Percentiles rank a stretch among this genome's conserved stretches.
These are phyloP conservation scores for Penicillium psychrosexuale DNA, from an alignment of 2,329 filamentous ascomycete species.

Conservation along the genomic window DNA sequence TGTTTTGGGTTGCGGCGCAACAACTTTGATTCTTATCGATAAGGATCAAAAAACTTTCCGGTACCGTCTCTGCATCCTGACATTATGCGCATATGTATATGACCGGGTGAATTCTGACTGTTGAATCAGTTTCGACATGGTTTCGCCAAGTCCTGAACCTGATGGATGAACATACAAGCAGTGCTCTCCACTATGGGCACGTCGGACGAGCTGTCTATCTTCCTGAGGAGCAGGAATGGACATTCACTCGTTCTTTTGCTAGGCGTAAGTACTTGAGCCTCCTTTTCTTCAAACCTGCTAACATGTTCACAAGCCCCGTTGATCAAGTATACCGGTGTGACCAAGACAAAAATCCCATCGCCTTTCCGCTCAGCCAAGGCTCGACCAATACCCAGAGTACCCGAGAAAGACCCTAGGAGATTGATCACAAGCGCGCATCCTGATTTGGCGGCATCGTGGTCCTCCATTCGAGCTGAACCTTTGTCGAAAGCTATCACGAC, in stretches of 20 bases:
- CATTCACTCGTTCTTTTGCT: constrained; percentile 42
- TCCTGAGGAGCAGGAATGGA: constrained; percentile 48
- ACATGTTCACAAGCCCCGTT: constrained; percentile 17
- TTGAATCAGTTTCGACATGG: constrained; percentile 28
- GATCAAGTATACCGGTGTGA: constrained; percentile 33
- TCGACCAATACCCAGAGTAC: constrained; percentile 3
- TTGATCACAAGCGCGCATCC: constrained; percentile 32
- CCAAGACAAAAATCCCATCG: constrained; percentile 27
- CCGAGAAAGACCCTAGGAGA: constrained; percentile 19
- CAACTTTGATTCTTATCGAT: constrained; percentile 24
- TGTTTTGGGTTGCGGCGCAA: constrained; percentile 33
- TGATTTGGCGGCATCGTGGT: constrained; percentile 36
- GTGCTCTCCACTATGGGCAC: constrained; percentile 58
- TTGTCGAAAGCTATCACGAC: constrained; percentile 33
- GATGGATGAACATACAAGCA: constrained; percentile 55
- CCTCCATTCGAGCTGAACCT: constrained; percentile 29
- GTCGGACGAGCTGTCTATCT: constrained; percentile 53
- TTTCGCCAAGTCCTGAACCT: constrained; percentile 36
- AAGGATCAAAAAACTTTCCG: constrained; percentile 19
- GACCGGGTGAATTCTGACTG: not conserved
- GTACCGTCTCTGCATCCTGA: not conserved
- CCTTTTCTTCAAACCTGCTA: not conserved
- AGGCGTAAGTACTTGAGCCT: constrained; percentile 21
- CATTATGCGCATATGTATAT: constrained; percentile 5
- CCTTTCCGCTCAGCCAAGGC: constrained; percentile 15